These are phyloP conservation scores for Adansonia digitata DNA, from an alignment of 345 rosid genomes.

Conservation along the genomic window DNA sequence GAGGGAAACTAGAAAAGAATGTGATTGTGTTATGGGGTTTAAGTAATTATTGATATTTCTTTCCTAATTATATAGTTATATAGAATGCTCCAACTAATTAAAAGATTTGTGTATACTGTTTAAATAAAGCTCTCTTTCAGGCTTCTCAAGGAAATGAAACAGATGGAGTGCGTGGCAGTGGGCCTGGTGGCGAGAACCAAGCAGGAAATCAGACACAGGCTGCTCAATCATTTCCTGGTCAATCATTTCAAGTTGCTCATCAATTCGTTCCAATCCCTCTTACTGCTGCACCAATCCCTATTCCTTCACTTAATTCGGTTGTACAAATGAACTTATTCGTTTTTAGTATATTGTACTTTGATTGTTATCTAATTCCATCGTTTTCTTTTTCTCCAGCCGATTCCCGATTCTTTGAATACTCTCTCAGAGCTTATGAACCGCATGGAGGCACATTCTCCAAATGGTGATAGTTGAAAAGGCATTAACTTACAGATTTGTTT, in stretches of 20 bases:
- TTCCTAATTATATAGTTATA: background rate
- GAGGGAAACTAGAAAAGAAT: background rate
- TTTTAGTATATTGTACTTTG: background rate
- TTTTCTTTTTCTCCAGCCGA: constrained; percentile 48
- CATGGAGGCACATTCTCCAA: constrained; percentile 63
- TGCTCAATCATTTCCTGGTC: constrained; percentile 38
- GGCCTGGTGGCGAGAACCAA: constrained; percentile 21
- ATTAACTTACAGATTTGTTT: constrained; percentile 3
- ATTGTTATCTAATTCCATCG: background rate
- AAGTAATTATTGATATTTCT: background rate
- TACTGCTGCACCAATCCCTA: constrained; percentile 42
- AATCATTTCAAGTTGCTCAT: constrained; percentile 46
- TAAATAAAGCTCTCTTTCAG: background rate
- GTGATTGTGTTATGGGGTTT: background rate
- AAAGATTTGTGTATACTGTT: background rate
- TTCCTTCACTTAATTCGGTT: constrained; percentile 70
- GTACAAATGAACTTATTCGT: background rate
- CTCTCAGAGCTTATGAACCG: constrained; percentile 62
- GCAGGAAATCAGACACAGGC: constrained; percentile 44
- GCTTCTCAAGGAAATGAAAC: constrained; percentile 48
- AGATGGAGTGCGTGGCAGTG: constrained; percentile 26
- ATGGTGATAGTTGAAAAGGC: constrained; percentile 41
- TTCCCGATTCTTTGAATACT: constrained; percentile 76
- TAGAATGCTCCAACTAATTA: background rate
- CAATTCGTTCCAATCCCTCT: constrained; percentile 64